These are phyloP conservation scores for Cicer cuneatum DNA, from an alignment of 306 rosid genomes.

Conservation along the genomic window DNA sequence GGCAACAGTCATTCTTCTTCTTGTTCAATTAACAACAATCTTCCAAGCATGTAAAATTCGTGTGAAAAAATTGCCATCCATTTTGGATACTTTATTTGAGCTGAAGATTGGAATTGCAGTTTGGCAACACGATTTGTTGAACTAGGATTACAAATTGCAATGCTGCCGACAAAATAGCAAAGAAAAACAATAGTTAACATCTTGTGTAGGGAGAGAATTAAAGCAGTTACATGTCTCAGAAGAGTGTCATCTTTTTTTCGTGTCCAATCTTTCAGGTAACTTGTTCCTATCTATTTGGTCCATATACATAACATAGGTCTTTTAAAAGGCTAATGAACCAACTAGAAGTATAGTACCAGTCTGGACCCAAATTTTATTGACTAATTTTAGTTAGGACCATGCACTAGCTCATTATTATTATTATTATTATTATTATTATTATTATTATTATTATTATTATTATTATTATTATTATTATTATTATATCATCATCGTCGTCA, in stretches of 20 bases:
- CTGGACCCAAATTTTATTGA: neutral
- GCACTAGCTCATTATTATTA: neutral
- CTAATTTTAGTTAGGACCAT: neutral
- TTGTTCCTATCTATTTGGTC: neutral
- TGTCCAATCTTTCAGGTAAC: slow-evolving; percentile 84
- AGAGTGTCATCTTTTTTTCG: slow-evolving; percentile 75
- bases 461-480: no score
- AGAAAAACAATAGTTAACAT: slow-evolving; percentile 71
- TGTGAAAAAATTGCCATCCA: slow-evolving; percentile 52
- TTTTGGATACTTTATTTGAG: slow-evolving; percentile 76
- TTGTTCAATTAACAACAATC: no score
- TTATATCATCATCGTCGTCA: no score
- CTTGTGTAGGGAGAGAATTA: slow-evolving; percentile 73
- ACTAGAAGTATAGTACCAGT: neutral
- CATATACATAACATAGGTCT: neutral
- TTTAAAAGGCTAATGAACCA: neutral
- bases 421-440: no score
- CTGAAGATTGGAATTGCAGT: slow-evolving; percentile 76
- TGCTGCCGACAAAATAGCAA: slow-evolving; percentile 71
- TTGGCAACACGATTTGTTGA: slow-evolving; percentile 60
- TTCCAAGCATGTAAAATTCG: no score
- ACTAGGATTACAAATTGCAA: slow-evolving; percentile 59
- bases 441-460: no score
- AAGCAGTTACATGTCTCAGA: slow-evolving; percentile 66
- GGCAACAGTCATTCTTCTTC: no score